Evolutionary conservation across 306 rosid genomes (phyloP), one percentile per base, ranked within the genome.

Genomic region (Prunus kanzakura): DNA sequence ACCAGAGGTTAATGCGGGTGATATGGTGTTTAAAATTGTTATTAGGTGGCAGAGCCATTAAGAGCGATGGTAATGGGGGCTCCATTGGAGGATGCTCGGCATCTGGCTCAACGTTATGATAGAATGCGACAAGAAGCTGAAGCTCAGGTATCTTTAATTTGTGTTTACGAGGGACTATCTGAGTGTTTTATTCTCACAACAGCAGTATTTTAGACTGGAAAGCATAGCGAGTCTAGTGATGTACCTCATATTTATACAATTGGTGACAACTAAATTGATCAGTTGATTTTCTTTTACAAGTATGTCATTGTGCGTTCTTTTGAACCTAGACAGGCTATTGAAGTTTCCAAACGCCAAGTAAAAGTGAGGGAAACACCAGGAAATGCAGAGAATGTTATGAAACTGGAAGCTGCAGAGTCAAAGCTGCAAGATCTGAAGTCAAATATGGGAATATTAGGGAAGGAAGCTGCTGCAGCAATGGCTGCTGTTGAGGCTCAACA

Each of bases 401-500:
- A 95, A 84, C 83, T 95, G 79, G 98, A 95, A 86, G 89, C 95
- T 60, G 89, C 96, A 30, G 98, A 94, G 82, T 72, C 83, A 63
- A 95, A 89, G 88, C 82, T 95, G 72, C 97, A 90, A 56, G 97
- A 95, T 77, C 88, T 95, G 54, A 92, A 92, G 89, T 64, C 92
- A 76, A 89, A 89, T 88, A 89, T 89, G 98, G 86, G 88, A 80
- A 90, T 88, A 74, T 77, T 95, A 85, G 98, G 98, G 73, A 95
- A 95, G 93, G 98, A 95, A 84, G 98, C 98, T 20, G 87, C 92
- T 76, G 93, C 98, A 58, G 96, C 98, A 80, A 89, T 95, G 98
- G 87, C 97, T 52, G 98, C 98, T 83, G 97, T 95, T 66, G 98
- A 95, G 87, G 96, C 96, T 57, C 98, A 92, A 79, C 98, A 95